Conservation (phyloP, 495 filamentous ascomycete genomes). For the Cladorrhinum samala region DNA sequence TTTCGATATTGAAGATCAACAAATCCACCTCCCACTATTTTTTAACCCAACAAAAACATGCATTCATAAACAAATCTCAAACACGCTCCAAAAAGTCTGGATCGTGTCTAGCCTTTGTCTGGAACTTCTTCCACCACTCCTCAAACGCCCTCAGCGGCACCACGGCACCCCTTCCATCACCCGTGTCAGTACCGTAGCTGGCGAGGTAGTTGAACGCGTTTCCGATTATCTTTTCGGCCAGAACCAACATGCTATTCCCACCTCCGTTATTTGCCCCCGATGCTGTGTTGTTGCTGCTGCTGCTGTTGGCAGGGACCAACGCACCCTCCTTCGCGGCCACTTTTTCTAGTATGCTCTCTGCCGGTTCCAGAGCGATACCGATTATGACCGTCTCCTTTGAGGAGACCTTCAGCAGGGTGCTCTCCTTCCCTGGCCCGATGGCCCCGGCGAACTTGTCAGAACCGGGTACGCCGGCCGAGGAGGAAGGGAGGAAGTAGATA, state of each 20-base stretch:
- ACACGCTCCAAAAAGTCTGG: conserved; percentile 87
- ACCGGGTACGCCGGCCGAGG: conserved; percentile 29
- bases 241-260: conserved; percentile 53
- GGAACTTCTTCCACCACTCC: conserved; percentile 98
- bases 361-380: conserved; percentile 78
- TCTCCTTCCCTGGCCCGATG: conserved; percentile 81
- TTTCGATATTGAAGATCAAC: too few species aligned
- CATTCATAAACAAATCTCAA: too few species aligned
- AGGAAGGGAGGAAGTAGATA: conserved; percentile 66
- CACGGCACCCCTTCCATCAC: conserved; percentile 61
- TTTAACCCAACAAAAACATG: too few species aligned
- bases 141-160: conserved; percentile 86
- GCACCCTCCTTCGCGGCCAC: conserved; percentile 19
- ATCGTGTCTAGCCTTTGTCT: conserved; percentile 77
- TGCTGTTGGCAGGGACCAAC: conserved; percentile 4
- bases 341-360: conserved; percentile 60
- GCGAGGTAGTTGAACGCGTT: conserved; percentile 98
- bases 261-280: neutral
- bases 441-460: conserved; percentile 77
- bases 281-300: conserved; percentile 25
- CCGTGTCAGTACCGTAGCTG: conserved; percentile 60
- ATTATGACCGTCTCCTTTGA: conserved; percentile 48
- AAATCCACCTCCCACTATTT: too few species aligned
- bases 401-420: conserved; percentile 74
- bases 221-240: conserved; percentile 89